Evolutionary conservation across 2,329 filamentous ascomycete species (phyloP), one percentile per base, ranked within the genome.

Genomic region (Cytospora chrysosperma): DNA sequence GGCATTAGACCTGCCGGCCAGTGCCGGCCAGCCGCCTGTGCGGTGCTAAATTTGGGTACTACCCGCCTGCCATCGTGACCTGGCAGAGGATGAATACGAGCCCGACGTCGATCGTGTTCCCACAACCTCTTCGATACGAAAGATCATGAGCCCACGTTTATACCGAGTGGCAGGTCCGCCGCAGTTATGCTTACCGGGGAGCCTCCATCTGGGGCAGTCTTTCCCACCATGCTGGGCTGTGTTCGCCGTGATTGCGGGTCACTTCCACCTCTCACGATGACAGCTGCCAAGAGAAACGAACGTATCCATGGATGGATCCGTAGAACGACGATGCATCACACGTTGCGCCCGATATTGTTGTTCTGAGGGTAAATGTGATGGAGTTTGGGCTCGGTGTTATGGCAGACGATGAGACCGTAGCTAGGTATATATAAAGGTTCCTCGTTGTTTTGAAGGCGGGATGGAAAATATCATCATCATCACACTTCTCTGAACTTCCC

Each of bases 31-130:
- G n/a, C 43, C 43, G 43, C 50, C 24, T 52, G 21, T 17, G 50
- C 5, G 17, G n/a, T 53, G 28, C 57, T 52, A 51, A 59, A 47
- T 37, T 24, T 26, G 21, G 43, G n/a, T 49, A 34, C 28, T 19
- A 34, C 19, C 37, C 24, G 34, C 54, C 37, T 40, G 58, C 55
- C 58, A 61, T 30, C 58, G 53, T 51, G 34, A 61, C 51, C 58
- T 55, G 50, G 37, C 32, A 50, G 37, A 61, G 58, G 58, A 61
- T 52, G 62, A 59, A 63, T 63, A 63, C 62, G 62, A 63, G 58
- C 58, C 50, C 13, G 54, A 19, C 47, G 62, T 56, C 62, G 62
- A 63, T 63, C 62, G 57, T 61, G 57, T 61, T 50, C 51, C 56
- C 62, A 55, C 43, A n/a, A 19, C 50, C 61, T 51, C 32, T 15